Conservation (phyloP, 2,329 filamentous ascomycete species). For the Alternaria consortialis region DNA sequence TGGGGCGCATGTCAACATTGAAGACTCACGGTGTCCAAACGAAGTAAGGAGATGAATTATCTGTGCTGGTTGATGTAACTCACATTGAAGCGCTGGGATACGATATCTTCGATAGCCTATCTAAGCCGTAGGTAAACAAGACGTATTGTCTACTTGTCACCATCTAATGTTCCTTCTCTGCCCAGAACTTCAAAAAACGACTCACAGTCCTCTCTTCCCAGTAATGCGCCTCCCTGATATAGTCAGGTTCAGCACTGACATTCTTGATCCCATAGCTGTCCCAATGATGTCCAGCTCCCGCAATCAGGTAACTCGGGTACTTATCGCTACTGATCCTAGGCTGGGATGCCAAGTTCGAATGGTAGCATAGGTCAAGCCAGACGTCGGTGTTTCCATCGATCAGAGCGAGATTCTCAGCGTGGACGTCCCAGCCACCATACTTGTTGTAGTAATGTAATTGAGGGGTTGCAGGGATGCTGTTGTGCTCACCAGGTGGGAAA, state of each 20-base stretch:
- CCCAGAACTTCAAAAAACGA: conserved; percentile 38
- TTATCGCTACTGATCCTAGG: conserved; percentile 52
- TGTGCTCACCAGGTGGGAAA: conserved; percentile 59
- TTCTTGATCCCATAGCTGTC: conserved; percentile 55
- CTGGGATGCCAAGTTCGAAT: conserved; percentile 55
- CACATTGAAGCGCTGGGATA: not conserved
- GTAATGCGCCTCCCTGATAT: conserved; percentile 60
- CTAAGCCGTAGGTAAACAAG: not conserved
- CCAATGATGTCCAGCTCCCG: conserved; percentile 63
- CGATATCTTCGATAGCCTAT: not conserved
- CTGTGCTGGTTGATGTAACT: not conserved
- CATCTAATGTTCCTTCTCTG: conserved; percentile 7
- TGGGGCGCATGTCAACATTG: not conserved
- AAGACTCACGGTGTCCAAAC: not conserved
- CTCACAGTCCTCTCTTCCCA: conserved; percentile 61
- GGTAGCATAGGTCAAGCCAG: conserved; percentile 63
- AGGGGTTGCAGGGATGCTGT: conserved; percentile 56
- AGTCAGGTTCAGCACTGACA: conserved; percentile 59
- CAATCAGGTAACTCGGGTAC: conserved; percentile 61
- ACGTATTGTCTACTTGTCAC: not conserved
- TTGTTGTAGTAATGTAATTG: conserved; percentile 55
- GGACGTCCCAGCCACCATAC: conserved; percentile 60
- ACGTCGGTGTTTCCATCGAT: conserved; percentile 64
- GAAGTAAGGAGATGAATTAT: not conserved
- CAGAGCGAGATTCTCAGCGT: conserved; percentile 59